phyloP scores from a whole-genome alignment of 1,284 basidiomycete species.

The Ustilago lituana region DNA sequence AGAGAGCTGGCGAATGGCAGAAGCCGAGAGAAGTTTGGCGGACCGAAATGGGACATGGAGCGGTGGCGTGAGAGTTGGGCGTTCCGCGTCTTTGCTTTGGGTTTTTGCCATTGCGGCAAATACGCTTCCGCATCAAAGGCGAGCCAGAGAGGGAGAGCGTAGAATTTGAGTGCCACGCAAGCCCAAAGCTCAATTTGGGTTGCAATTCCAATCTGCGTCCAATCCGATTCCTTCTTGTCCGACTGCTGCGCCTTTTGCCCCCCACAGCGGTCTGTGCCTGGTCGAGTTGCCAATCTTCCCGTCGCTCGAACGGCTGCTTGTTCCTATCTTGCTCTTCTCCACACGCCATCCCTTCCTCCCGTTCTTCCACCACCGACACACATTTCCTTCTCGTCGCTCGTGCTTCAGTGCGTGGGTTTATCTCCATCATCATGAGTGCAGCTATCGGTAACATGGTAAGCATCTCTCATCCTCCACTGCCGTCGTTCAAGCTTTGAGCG shows the following conservation, averaged over 20 bases:
- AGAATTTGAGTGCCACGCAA: neutral
- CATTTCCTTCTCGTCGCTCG: constrained; percentile 5
- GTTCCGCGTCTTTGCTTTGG: constrained; percentile 14
- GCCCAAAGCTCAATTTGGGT: neutral
- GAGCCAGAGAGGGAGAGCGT: neutral
- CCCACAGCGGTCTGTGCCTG: no score
- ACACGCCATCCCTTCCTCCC: neutral
- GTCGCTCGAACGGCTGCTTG: neutral
- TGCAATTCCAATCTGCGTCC: neutral
- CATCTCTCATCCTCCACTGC: neutral
- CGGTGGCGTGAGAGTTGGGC: constrained; percentile 1
- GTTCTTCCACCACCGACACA: neutral
- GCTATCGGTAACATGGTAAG: constrained; percentile 55
- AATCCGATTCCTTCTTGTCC: neutral
- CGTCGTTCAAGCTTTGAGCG: neutral
- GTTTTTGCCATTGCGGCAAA: constrained; percentile 4
- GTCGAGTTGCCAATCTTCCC: constrained; percentile 1
- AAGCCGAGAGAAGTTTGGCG: constrained; percentile 25
- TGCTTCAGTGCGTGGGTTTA: constrained; percentile 6
- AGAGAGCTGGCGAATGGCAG: constrained; percentile 5
- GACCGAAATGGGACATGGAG: constrained; percentile 2
- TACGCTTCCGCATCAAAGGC: constrained; percentile 13
- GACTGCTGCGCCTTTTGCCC: no score
- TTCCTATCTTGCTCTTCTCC: neutral
- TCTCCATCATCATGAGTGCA: constrained; percentile 37